Evolutionary conservation across 1,284 basidiomycete species (phyloP), one percentile per base, ranked within the genome.

Genomic region (Ustilago vetiveriae): DNA sequence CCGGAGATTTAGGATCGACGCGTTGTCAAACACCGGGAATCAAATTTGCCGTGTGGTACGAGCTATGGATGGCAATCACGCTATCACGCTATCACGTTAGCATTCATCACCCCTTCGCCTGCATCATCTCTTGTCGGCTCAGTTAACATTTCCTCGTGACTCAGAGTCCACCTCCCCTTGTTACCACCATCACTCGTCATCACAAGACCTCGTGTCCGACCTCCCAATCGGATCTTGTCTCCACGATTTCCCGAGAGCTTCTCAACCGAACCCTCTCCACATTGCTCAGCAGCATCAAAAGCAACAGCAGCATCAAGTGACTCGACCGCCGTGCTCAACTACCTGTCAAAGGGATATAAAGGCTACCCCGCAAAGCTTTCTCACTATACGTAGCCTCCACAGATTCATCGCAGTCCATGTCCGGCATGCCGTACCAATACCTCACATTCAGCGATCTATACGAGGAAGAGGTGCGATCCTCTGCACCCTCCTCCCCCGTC

Each of bases 361-460:
- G n/a, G 26, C n/a, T 42, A 22, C 36, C 36, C 19, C 36, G 22
- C 36, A 38, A 4, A 16, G 11, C 42, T 23, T 22, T 23, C 7
- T 17, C 42, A 7, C n/a, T n/a, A n/a, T n/a, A n/a, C n/a, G n/a
- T n/a, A n/a, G n/a, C n/a, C n/a, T n/a, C n/a, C n/a, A n/a, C n/a
- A n/a, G n/a, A n/a, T n/a, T n/a, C n/a, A n/a, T n/a, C n/a, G n/a
- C n/a, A n/a, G 19, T 21, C 22, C 44, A 35, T 40, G 23, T 4
- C n/a, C 27, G 30, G 35, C 13, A 68, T 71, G 68, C 62, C 56
- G 1, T 71, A 65, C 19, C 62, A 60, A 40, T 71, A 62, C 54
- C 62, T 71, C 22, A 62, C 68, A 21, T 71, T 71, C 52, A 71
- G 68, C 54, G 50, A 71, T 39, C 68, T 71, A 2, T 71, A 65